Evolutionary conservation across 176 grass and related monocot genomes (phyloP).

Genomic region (Bonia amplexicaulis): DNA sequence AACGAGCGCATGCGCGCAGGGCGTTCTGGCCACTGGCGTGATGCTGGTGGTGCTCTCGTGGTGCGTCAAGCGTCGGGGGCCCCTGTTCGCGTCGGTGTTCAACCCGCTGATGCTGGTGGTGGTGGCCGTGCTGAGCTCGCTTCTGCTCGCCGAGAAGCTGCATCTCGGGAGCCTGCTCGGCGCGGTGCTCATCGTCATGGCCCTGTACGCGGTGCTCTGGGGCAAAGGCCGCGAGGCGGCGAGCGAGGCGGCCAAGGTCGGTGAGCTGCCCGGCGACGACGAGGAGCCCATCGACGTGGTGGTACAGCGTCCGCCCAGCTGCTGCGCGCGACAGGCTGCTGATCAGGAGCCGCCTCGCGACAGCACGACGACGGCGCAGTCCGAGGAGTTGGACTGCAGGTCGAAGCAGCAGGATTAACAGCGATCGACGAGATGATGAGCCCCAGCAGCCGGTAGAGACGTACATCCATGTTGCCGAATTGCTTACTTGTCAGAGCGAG

Average conservation of each 20-base stretch:
- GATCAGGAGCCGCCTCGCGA: not conserved
- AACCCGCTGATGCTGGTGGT: constrained; percentile 76
- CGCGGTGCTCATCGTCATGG: constrained; percentile 56
- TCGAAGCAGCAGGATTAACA: not conserved
- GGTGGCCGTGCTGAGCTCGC: constrained; percentile 59
- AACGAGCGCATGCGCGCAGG: not conserved
- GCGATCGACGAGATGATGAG: constrained; percentile 1
- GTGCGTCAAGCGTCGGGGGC: constrained; percentile 75
- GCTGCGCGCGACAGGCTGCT: not conserved
- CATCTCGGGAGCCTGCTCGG: constrained; percentile 72
- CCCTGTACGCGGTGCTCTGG: constrained; percentile 84
- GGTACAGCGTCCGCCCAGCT: not conserved
- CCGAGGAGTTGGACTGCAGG: not conserved
- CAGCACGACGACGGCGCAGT: not conserved
- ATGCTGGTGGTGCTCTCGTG: constrained; percentile 65
- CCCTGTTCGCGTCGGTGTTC: constrained; percentile 71
- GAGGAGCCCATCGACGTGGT: constrained; percentile 23
- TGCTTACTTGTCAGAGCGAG: not conserved
- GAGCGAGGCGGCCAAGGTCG: constrained; percentile 23
- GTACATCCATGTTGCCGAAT: not conserved
- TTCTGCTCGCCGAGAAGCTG: constrained; percentile 69
- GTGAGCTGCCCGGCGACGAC: not conserved
- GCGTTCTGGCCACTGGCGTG: constrained; percentile 48
- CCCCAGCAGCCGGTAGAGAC: not conserved
- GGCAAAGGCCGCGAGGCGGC: constrained; percentile 54